A percentile compares a stretch with the other conserved stretches of the same genome.
These are phyloP conservation scores for Yamadazyma sp. DNA, from an alignment of 1,139 yeast species.

Conservation along the genomic window DNA sequence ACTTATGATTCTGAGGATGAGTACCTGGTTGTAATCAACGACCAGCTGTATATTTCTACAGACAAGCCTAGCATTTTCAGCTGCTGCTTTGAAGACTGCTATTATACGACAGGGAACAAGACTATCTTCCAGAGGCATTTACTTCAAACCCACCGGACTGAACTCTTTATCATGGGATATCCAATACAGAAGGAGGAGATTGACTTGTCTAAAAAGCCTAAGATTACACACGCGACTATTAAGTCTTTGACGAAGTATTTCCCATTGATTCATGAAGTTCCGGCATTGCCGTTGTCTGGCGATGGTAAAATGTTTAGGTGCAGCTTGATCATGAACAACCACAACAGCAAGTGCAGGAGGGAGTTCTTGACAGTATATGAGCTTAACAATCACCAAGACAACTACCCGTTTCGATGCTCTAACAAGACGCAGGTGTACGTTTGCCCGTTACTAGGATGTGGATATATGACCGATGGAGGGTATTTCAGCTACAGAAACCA, in stretches of 20 bases:
- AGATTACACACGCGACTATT: constrained; percentile 10
- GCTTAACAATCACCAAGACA: constrained; percentile 22
- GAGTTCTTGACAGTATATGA: constrained; percentile 17
- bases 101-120: constrained; percentile 34
- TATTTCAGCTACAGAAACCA: constrained; percentile 35
- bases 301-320: constrained; percentile 22
- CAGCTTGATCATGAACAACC: constrained; percentile 8
- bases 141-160: constrained; percentile 24
- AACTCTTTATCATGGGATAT: constrained; percentile 31
- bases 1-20: constrained; percentile 28
- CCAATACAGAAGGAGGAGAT: constrained; percentile 23
- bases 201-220: constrained; percentile 1
- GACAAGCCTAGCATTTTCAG: constrained; percentile 14
- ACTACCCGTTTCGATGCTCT: constrained; percentile 24
- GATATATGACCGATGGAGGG: constrained; percentile 38
- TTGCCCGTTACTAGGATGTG: constrained; percentile 46
- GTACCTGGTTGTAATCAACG: constrained; percentile 24
- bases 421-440: constrained; percentile 30
- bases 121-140: constrained; percentile 32
- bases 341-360: constrained; percentile 13
- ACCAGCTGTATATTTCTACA: constrained; percentile 13
- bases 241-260: constrained; percentile 21
- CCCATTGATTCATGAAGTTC: constrained; percentile 27
- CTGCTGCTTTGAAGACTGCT: constrained; percentile 34
- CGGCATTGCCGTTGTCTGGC: constrained; percentile 25